Base-by-base conservation (phyloP, 768 basidiomycete species). In the Leccinum subtestaceum region DNA sequence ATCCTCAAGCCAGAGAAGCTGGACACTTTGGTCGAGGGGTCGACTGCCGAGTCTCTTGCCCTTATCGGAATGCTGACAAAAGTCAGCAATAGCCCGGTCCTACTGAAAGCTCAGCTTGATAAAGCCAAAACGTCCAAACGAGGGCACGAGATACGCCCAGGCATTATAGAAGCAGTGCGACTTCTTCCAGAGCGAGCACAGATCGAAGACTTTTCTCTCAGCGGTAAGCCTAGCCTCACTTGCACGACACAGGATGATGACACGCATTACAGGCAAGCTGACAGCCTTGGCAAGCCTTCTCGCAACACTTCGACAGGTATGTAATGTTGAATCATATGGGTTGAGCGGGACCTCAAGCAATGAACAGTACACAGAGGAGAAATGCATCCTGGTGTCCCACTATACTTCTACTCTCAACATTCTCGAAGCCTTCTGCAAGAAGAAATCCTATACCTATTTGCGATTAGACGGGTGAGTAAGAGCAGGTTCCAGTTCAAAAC, bases 321-420 rank as follows among this genome's bases (percentile, higher is more conserved):
- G 60, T 56, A 6, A 23, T 29, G 31, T 57, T 29, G 13, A 29
- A 23, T 21, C 6, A 51, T 36, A 11, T 11, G 31, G 36, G 4
- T 36, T 55, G 19, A 27, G 43, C 34, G 25, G 48, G 27, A 53
- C 48, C 38, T 55, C 62, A 45, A 65, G 8, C 19, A 21, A 47
- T 13, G 27, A 58, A 53, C 52, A 92, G 87, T 76, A 78, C 36
- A 94, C 92, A 0, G 86, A 90, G 43, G 96, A 99, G 75, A 99
- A 99, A 82, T 90, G 93, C 65, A 89, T 98, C 34, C 75, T 99
- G 45, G 92, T 96, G 34, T 98, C 95, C n/a, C 95, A 98, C 70
- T 99, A 91, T 67, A 98, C 95, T 0, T 88, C 90, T 5, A 97
- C 95, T 2, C 84, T 99, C 55, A 91, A 98, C 67, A 84, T 99